A percentile compares a stretch with the other conserved stretches of the same genome.
Evolutionary conservation across 2,329 filamentous ascomycete genomes (phyloP).

Genomic region (Neonectria hederae): DNA sequence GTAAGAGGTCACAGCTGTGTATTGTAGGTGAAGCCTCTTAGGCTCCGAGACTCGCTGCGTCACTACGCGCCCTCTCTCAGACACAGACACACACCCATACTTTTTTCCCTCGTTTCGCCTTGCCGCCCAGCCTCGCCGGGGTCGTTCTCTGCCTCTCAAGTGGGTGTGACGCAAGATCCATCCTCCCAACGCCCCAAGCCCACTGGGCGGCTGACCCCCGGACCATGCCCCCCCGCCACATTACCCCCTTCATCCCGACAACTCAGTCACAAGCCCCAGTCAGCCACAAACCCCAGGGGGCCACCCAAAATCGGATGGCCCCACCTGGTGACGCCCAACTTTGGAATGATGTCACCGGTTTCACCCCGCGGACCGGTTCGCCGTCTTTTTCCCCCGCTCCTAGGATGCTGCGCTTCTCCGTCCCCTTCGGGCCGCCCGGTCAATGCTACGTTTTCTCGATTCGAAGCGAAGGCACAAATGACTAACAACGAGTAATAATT

Average conservation of each 20-base stretch:
- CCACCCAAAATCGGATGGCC: neutral
- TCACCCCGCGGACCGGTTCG: conserved; percentile 8
- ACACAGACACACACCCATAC: neutral
- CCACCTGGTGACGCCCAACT: conserved; percentile 13
- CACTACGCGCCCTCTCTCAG: neutral
- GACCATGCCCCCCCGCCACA: conserved; percentile 18
- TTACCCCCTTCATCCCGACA: conserved; percentile 1
- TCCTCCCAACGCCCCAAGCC: neutral
- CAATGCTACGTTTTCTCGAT: conserved; percentile 5
- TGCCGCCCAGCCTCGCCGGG: neutral
- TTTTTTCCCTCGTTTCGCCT: neutral
- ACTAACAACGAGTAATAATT: neutral
- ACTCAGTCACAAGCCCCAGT: conserved; percentile 21
- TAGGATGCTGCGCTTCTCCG: neutral
- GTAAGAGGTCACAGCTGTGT: conserved; percentile 1
- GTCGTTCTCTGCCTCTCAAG: neutral
- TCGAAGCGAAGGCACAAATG: neutral
- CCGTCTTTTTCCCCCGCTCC: conserved; percentile 4
- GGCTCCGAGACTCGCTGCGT: neutral
- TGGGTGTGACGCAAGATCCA: neutral
- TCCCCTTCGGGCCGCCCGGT: conserved; percentile 6
- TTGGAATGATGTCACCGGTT: conserved; percentile 15
- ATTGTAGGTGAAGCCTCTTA: conserved; percentile 18
- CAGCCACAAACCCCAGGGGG: conserved; percentile 12
- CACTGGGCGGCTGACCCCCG: conserved; percentile 1